These are phyloP conservation scores for Colletotrichum nymphaeae DNA, from an alignment of 2,329 filamentous ascomycete species.

Conservation along the genomic window DNA sequence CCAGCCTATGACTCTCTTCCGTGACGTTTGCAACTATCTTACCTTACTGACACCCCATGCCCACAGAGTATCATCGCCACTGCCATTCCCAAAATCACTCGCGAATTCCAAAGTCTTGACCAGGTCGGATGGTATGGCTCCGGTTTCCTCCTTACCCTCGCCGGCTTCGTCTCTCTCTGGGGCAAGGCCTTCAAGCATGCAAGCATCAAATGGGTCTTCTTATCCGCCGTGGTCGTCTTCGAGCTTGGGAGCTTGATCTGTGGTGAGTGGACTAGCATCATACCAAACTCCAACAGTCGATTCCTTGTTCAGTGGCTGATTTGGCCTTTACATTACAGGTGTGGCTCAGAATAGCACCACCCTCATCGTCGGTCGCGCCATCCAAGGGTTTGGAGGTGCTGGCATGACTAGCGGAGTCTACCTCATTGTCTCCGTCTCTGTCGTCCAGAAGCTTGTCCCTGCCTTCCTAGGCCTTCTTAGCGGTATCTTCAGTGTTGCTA, in stretches of 20 bases:
- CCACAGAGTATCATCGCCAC: conserved; percentile 54
- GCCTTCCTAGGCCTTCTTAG: conserved; percentile 43
- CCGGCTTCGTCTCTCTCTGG: conserved; percentile 36
- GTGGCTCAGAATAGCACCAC: background rate
- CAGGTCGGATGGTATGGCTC: conserved; percentile 61
- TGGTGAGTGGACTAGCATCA: background rate
- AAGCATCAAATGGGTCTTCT: conserved; percentile 44
- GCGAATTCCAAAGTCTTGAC: conserved; percentile 48
- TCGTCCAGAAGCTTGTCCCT: too few relatives aligned
- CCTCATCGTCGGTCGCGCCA: conserved; percentile 22
- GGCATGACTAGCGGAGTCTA: conserved; percentile 47
- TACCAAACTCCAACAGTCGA: too few relatives aligned
- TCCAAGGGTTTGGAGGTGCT: conserved; percentile 16
- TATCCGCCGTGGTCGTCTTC: conserved; percentile 11
- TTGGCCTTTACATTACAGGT: too few relatives aligned
- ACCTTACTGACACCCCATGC: background rate
- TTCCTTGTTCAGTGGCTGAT: too few relatives aligned
- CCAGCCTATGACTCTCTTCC: too few relatives aligned
- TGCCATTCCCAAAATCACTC: conserved; percentile 55
- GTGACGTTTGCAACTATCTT: too few relatives aligned
- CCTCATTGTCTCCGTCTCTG: conserved; percentile 41
- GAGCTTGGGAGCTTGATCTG: conserved; percentile 26
- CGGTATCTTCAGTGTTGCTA: conserved; percentile 46
- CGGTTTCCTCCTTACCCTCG: conserved; percentile 49
- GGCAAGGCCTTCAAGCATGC: conserved; percentile 51